phyloP scores from a whole-genome alignment of 768 basidiomycete species.

The Rhizopogon vinicolor region DNA sequence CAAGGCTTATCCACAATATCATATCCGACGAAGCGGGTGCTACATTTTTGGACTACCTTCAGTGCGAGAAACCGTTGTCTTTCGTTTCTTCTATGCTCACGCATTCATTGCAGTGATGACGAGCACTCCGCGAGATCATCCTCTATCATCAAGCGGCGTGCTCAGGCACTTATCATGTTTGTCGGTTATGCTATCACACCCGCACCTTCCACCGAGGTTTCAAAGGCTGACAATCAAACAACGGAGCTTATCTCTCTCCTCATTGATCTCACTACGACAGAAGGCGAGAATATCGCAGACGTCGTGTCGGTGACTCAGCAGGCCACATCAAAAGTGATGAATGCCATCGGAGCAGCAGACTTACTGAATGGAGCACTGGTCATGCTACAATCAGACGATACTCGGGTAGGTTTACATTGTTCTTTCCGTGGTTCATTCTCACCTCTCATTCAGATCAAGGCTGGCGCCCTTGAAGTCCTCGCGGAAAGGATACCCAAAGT shows the following conservation, averaged over 20 bases:
- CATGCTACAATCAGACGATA: conserved; percentile 52
- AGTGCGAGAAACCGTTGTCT: conserved; percentile 35
- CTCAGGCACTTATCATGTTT: conserved; percentile 65
- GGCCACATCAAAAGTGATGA: conserved; percentile 51
- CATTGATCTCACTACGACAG: conserved; percentile 41
- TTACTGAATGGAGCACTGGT: conserved; percentile 57
- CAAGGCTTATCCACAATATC: conserved; percentile 48
- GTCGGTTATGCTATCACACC: conserved; percentile 47
- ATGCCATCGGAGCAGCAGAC: conserved; percentile 62
- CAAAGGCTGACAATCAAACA: conserved; percentile 18
- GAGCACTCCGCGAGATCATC: conserved; percentile 46
- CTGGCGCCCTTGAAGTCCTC: conserved; percentile 67
- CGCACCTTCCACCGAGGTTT: not conserved
- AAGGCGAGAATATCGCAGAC: conserved; percentile 33
- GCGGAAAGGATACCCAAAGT: conserved; percentile 61
- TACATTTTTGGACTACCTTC: conserved; percentile 52
- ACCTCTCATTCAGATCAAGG: conserved; percentile 44
- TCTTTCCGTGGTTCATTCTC: conserved; percentile 3
- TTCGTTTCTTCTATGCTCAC: not conserved
- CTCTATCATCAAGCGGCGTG: conserved; percentile 49
- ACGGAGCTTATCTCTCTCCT: conserved; percentile 44
- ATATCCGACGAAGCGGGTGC: conserved; percentile 31
- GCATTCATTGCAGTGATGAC: conserved; percentile 42
- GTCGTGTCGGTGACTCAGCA: conserved; percentile 43
- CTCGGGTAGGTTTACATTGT: conserved; percentile 35